Conservation (phyloP, 2,329 filamentous ascomycete genomes). For the Cercospora sp. region DNA sequence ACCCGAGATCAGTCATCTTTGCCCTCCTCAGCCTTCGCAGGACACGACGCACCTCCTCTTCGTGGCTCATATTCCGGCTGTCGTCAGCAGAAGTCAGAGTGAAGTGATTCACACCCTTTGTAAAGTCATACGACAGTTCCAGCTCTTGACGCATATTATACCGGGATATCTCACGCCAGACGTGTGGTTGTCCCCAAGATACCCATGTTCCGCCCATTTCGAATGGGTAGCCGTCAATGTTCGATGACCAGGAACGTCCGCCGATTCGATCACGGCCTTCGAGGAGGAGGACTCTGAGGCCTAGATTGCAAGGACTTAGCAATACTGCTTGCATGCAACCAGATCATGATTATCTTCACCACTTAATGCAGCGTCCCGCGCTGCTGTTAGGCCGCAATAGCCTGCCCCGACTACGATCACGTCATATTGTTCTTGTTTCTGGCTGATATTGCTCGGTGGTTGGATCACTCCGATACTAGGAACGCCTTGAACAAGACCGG, state of each 20-base stretch:
- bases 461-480: neutral
- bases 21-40: neutral
- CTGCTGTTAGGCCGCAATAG: neutral
- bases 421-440: neutral
- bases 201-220: neutral
- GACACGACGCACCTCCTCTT: neutral
- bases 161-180: neutral
- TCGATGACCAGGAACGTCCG: neutral
- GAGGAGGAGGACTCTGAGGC: neutral
- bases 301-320: no score
- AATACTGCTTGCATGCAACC: no score
- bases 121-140: neutral
- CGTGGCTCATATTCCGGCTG: neutral
- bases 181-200: neutral
- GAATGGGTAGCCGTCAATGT: neutral
- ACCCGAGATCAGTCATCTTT: neutral
- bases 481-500: neutral
- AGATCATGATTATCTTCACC: no score
- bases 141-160: neutral
- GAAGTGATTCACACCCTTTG: neutral
- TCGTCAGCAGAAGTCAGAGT: neutral
- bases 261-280: neutral
- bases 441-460: neutral
- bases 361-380: neutral
- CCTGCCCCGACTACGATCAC: neutral